Evolutionary conservation across 2,329 filamentous ascomycete species (phyloP), one percentile per base, ranked within the genome.

Genomic region (Aspergillus sp.): DNA sequence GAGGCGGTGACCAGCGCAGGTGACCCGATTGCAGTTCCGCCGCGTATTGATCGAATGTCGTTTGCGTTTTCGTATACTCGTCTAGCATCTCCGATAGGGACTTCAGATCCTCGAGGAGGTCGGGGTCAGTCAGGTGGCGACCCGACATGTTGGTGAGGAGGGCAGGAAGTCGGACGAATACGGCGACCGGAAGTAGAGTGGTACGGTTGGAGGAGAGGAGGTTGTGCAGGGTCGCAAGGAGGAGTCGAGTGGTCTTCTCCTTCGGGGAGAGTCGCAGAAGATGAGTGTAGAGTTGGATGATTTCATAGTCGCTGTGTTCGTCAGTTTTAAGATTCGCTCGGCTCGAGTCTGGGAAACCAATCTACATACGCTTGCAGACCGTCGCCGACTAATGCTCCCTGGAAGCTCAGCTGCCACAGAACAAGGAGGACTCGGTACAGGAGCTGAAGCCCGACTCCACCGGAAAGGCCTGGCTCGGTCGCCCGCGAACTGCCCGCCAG

Each of bases 361-460:
- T 14, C 29, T 17, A 62, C 67, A 62, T 58, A 69, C 66, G 64
- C 57, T 73, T 97, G 89, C 53, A 99, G 79, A 40, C 93, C 91
- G 54, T 88, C 86, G 11, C 91, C 90, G 45, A 88, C 79, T 11
- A 84, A 71, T 53, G 78, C 72, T 25, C 80, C 84, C 70, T 97
- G 94, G 61, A 99, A 99, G 68, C 91, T 96, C 61, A 99, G 80
- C 77, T 97, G 92, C 94, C 94, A 99, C 53, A 99, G 78, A 11
- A 96, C 92, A 47, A 99, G 81, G 19, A 99, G 81, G 14, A 97
- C 89, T 66, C 97, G 91, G 71, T 99, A 99, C 38, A 99, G 81
- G 38, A 97, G 82, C 71, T 99, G 94, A 38, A 99, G 78, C 2
- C 91, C 91, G 54, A 99, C 90, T 7, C 91, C 91, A 45, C 91